Evolutionary conservation across 2,329 filamentous ascomycete genomes (phyloP).

Genomic region (Colletotrichum simmondsii): DNA sequence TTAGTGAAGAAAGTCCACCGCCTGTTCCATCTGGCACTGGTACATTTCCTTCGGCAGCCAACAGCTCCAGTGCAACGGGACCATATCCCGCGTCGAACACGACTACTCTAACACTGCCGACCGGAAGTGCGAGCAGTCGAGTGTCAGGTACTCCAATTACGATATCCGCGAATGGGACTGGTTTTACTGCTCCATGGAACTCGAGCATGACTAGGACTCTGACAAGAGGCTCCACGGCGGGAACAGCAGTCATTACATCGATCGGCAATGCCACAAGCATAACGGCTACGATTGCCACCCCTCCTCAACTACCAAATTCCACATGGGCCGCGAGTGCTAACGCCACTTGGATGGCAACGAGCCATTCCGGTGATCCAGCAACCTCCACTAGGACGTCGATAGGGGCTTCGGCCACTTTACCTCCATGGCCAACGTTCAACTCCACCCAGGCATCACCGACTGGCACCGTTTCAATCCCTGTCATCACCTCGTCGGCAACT

Average conservation of each 20-base stretch:
- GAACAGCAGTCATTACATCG: not conserved
- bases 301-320: not conserved
- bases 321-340: not conserved
- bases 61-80: not conserved
- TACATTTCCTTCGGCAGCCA: not conserved
- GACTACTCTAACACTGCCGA: not conserved
- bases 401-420: not conserved
- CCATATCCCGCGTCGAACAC: conserved; percentile 2
- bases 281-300: not conserved
- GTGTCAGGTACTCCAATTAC: not conserved
- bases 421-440: conserved; percentile 6
- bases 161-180: not conserved
- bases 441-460: conserved; percentile 14
- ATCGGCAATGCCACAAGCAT: not conserved
- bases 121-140: not conserved
- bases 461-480: conserved; percentile 16
- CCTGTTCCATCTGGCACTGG: not conserved
- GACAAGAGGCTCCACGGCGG: not conserved
- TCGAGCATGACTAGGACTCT: not conserved
- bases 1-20: conserved; percentile 1
- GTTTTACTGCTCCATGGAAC: not conserved
- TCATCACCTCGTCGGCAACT: not conserved
- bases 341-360: not conserved
- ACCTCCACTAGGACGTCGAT: not conserved
- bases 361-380: not conserved